Evolutionary conservation across 306 rosid species (phyloP).

Genomic region (Dryas octopetala): DNA sequence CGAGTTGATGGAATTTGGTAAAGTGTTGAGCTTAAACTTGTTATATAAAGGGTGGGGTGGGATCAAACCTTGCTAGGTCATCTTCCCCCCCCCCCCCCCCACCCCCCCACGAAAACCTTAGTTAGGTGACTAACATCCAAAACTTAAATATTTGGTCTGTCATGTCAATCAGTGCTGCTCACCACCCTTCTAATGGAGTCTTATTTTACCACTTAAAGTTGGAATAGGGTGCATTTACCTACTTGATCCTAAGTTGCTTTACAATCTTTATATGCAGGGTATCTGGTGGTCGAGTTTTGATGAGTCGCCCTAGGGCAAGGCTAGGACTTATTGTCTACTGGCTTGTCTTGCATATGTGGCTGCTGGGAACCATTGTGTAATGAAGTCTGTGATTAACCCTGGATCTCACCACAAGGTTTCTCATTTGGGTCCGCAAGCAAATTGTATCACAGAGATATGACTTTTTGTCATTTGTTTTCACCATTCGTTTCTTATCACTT

Average conservation of each 20-base stretch:
- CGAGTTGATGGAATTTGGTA: slow-evolving; percentile 98
- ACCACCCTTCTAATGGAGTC: not conserved
- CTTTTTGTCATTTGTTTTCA: slow-evolving; percentile 13
- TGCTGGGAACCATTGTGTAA: slow-evolving; percentile 75
- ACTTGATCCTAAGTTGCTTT: not conserved
- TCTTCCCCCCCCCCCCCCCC: not conserved
- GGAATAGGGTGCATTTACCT: not conserved
- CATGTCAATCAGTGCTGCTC: not conserved
- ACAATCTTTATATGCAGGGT: slow-evolving; percentile 62
- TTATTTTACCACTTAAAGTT: not conserved
- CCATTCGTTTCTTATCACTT: slow-evolving; percentile 3
- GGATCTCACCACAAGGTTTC: slow-evolving; percentile 19
- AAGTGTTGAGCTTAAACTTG: slow-evolving; percentile 7
- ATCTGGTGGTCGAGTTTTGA: slow-evolving; percentile 81
- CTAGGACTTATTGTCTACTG: slow-evolving; percentile 77
- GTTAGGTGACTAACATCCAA: not conserved
- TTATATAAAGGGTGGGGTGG: not conserved
- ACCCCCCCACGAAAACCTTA: no score
- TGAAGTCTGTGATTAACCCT: slow-evolving; percentile 23
- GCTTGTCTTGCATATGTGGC: slow-evolving; percentile 82
- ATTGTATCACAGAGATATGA: slow-evolving; percentile 49
- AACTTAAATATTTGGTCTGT: not conserved
- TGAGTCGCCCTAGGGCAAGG: slow-evolving; percentile 92
- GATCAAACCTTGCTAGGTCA: not conserved
- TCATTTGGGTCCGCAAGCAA: slow-evolving; percentile 46